Evolutionary conservation across 1,284 basidiomycete species (phyloP).

Genomic region (Rhodotorula sp.): DNA sequence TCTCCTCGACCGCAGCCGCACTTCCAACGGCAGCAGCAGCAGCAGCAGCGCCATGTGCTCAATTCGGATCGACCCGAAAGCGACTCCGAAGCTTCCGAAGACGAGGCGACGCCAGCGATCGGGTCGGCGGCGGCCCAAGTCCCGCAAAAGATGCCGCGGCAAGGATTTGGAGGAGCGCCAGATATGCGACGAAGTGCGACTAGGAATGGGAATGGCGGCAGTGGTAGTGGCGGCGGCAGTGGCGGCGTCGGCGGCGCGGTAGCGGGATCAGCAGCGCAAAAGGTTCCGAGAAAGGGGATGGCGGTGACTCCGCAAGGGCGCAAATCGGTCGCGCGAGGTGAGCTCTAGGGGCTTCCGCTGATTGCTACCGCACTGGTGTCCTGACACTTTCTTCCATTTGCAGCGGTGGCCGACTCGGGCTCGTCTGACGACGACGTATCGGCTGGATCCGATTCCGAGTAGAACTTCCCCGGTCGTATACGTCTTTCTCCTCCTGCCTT

Average conservation of each 20-base stretch:
- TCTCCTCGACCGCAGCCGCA: not conserved
- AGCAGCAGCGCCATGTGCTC: not conserved
- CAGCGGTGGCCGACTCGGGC: slow-evolving; percentile 16
- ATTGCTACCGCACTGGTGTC: too few species aligned
- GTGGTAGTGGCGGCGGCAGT: too few species aligned
- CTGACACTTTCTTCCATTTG: not conserved
- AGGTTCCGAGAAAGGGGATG: slow-evolving; percentile 15
- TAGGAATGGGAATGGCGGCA: not conserved
- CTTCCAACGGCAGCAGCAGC: not conserved
- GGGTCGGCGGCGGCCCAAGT: not conserved
- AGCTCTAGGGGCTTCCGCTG: not conserved
- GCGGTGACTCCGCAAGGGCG: not conserved
- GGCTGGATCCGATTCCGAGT: slow-evolving; percentile 33
- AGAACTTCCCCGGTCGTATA: not conserved
- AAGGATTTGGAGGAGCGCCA: not conserved
- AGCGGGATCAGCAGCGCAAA: not conserved
- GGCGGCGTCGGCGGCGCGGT: not conserved
- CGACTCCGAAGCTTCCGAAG: slow-evolving; percentile 26
- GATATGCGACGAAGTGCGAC: not conserved
- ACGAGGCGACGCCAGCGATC: not conserved
- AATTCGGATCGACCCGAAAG: slow-evolving; percentile 27
- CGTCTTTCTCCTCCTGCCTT: too few species aligned
- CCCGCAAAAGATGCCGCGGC: not conserved
- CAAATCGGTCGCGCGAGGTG: slow-evolving; percentile 11
- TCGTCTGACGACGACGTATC: slow-evolving; percentile 27